A percentile compares a stretch with the other conserved stretches of the same genome.
These are phyloP conservation scores for Psidium friedrichsthalianum DNA, from an alignment of 345 rosid genomes.

Conservation along the genomic window DNA sequence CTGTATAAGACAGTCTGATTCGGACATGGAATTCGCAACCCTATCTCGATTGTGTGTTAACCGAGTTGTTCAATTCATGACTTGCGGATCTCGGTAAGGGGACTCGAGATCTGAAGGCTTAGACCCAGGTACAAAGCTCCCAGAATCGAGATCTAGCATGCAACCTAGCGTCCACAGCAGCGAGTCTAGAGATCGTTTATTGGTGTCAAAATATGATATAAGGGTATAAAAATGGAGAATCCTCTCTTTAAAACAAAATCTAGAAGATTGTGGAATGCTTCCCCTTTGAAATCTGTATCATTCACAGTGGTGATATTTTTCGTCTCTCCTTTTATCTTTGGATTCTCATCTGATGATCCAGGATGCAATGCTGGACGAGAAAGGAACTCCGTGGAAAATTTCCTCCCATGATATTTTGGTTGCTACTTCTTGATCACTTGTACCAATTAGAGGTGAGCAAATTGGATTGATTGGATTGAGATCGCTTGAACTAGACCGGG, in stretches of 20 bases:
- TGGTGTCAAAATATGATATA: neutral
- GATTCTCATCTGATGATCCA: slow-evolving; percentile 7
- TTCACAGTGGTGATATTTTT: neutral
- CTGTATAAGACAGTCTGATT: neutral
- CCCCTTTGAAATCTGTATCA: neutral
- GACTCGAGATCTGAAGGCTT: neutral
- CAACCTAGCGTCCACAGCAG: neutral
- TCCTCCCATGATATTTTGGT: neutral
- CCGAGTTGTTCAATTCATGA: neutral
- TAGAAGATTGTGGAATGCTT: neutral
- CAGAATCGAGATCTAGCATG: neutral
- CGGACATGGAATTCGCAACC: neutral
- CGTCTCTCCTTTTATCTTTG: slow-evolving; percentile 4
- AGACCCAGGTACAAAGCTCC: neutral
- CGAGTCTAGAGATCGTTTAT: neutral
- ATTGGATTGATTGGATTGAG: too few relatives aligned
- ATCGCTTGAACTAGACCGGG: too few relatives aligned
- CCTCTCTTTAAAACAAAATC: neutral
- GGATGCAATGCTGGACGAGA: neutral
- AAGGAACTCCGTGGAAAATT: neutral
- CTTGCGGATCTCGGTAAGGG: neutral
- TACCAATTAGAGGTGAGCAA: too few relatives aligned
- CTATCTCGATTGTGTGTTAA: neutral
- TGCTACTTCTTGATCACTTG: neutral
- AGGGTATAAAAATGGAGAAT: neutral